Percentiles rank a stretch among this genome's conserved stretches.
Conservation (phyloP, 176 grass and related monocot genomes). For the Aegilops speltoides region DNA sequence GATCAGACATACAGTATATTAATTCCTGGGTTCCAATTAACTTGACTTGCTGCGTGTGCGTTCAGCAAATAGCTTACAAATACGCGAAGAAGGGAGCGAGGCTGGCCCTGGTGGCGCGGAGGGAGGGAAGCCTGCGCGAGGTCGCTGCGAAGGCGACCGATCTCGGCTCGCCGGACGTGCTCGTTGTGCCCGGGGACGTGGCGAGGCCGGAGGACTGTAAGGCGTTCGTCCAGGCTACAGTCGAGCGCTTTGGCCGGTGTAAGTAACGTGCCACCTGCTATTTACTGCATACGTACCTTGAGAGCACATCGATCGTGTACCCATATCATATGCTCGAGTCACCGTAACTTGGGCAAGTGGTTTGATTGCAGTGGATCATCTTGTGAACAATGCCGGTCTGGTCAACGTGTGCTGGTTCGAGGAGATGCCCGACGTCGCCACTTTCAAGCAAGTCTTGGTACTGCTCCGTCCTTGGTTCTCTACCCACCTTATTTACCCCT, state of each 20-base stretch:
- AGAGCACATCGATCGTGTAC: too few relatives aligned
- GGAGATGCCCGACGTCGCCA: constrained; percentile 43
- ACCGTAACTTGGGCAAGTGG: not conserved
- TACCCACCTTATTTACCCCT: not conserved
- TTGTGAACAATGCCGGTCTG: constrained; percentile 67
- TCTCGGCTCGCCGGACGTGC: constrained; percentile 47
- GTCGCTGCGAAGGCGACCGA: constrained; percentile 29
- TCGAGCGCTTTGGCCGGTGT: constrained; percentile 52
- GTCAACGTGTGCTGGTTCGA: constrained; percentile 50
- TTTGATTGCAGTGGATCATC: constrained; percentile 56
- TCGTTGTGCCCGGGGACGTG: constrained; percentile 43
- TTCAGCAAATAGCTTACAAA: constrained; percentile 66
- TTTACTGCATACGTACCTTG: not conserved
- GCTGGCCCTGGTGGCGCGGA: constrained; percentile 45
- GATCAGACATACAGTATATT: not conserved
- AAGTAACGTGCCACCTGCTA: not conserved
- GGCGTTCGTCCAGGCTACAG: constrained; percentile 45
- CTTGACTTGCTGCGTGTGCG: not conserved
- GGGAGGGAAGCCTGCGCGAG: constrained; percentile 41
- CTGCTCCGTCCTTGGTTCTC: not conserved
- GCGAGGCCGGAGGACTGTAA: constrained; percentile 43
- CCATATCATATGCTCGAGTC: not conserved
- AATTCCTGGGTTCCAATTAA: not conserved
- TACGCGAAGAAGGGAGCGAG: constrained; percentile 55
- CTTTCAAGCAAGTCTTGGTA: constrained; percentile 60